phyloP scores from a whole-genome alignment of 257 asterid species.

The Cruciata laevipes region DNA sequence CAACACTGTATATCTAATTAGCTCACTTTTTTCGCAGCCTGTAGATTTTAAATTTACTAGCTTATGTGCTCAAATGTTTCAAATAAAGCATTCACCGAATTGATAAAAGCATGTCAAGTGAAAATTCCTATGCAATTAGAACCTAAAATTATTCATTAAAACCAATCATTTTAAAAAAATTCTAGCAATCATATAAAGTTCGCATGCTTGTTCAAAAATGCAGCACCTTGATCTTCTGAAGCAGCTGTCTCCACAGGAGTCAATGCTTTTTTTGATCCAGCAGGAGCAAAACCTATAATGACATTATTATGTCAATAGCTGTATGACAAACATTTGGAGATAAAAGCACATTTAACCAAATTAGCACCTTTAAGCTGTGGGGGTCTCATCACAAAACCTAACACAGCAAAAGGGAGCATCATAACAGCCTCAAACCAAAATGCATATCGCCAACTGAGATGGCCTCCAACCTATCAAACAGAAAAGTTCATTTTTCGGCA shows the following conservation, averaged over 20 bases:
- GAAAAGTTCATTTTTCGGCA: not conserved
- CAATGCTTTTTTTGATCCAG: conserved; percentile 44
- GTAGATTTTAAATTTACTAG: not conserved
- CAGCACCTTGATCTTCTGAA: conserved; percentile 50
- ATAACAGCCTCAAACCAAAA: conserved; percentile 75
- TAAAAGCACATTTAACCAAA: conserved; percentile 9
- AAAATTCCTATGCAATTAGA: too few species aligned
- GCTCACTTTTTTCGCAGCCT: not conserved
- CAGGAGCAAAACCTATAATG: conserved; percentile 57
- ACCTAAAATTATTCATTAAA: too few species aligned
- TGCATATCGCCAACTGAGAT: conserved; percentile 77
- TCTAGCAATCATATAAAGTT: not conserved
- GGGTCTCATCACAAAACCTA: conserved; percentile 86
- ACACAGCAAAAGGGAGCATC: conserved; percentile 87
- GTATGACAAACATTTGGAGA: conserved; percentile 10
- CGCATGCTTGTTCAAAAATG: not conserved
- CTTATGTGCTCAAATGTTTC: not conserved
- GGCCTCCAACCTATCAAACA: conserved; percentile 47
- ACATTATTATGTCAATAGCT: conserved; percentile 25
- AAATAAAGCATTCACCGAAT: not conserved
- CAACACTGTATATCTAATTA: not conserved
- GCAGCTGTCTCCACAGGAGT: conserved; percentile 31
- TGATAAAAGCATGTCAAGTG: too few species aligned
- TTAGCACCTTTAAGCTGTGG: conserved; percentile 75
- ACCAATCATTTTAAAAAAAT: not conserved